Evolutionary conservation across 306 rosid genomes (phyloP).

Genomic region (Adenanthera pavonina): DNA sequence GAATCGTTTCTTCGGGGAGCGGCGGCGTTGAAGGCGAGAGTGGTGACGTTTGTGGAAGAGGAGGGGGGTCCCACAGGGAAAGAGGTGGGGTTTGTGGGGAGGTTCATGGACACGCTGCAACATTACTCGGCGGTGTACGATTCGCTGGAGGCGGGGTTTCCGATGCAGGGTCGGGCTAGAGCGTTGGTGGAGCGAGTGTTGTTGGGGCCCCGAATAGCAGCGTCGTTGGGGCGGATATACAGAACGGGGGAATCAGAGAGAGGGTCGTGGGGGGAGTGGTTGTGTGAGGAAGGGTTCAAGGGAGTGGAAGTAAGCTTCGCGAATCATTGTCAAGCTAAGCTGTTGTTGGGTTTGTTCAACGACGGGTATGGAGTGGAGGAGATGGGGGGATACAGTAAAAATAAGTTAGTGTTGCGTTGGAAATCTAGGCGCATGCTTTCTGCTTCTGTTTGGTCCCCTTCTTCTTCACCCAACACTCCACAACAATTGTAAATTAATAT

Average conservation of each 20-base stretch:
- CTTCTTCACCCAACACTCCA: conserved; percentile 25
- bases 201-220: conserved; percentile 71
- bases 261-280: conserved; percentile 67
- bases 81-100: conserved; percentile 58
- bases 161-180: conserved; percentile 69
- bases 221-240: conserved; percentile 63
- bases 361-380: conserved; percentile 82
- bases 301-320: conserved; percentile 64
- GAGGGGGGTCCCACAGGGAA: conserved; percentile 43
- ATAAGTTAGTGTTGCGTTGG: conserved; percentile 76
- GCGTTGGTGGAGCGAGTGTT: conserved; percentile 79
- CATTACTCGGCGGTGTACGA: conserved; percentile 82
- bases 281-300: conserved; percentile 55
- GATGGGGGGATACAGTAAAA: conserved; percentile 44
- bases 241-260: conserved; percentile 35
- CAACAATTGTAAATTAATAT: conserved; percentile 8
- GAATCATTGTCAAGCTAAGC: conserved; percentile 79
- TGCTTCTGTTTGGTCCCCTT: conserved; percentile 70
- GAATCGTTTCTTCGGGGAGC: conserved; percentile 72
- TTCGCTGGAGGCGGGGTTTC: conserved; percentile 79
- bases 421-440: conserved; percentile 74
- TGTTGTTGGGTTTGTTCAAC: conserved; percentile 72
- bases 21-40: conserved; percentile 57
- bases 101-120: conserved; percentile 73
- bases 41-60: conserved; percentile 74